phyloP scores from a whole-genome alignment of 441 rosid genomes.

The Populus tomentosa region DNA sequence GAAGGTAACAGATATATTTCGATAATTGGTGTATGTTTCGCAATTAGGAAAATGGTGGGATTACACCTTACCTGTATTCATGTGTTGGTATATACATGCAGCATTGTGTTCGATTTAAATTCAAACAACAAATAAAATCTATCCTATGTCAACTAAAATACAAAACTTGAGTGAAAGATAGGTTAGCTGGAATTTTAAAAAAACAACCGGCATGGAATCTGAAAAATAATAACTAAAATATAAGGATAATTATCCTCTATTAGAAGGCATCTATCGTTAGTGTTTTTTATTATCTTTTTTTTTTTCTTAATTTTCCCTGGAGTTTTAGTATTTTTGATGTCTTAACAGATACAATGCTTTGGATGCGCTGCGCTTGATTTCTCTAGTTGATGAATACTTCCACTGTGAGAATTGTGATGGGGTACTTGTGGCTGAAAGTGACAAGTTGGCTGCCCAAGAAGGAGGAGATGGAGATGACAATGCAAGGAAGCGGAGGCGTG shows the following conservation, averaged over 20 bases:
- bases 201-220: no score
- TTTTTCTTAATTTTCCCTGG: not conserved
- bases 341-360: conserved; percentile 73
- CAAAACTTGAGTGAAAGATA: not conserved
- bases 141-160: not conserved
- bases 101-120: not conserved
- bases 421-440: conserved; percentile 85
- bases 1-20: conserved; percentile 40
- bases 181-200: not conserved
- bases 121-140: not conserved
- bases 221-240: no score
- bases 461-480: conserved; percentile 89
- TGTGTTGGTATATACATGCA: not conserved
- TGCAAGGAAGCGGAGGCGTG: conserved; percentile 76
- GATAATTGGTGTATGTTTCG: not conserved
- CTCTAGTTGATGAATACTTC: conserved; percentile 70
- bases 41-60: not conserved
- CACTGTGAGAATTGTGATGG: conserved; percentile 93
- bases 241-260: no score
- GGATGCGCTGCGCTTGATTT: conserved; percentile 73
- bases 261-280: conserved; percentile 8
- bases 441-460: conserved; percentile 80
- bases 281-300: conserved; percentile 3
- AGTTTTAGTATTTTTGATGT: conserved; percentile 19
- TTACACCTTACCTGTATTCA: not conserved